Evolutionary conservation across 805 yeast species (phyloP).

Genomic region (Metschnikowia peoriensis): DNA sequence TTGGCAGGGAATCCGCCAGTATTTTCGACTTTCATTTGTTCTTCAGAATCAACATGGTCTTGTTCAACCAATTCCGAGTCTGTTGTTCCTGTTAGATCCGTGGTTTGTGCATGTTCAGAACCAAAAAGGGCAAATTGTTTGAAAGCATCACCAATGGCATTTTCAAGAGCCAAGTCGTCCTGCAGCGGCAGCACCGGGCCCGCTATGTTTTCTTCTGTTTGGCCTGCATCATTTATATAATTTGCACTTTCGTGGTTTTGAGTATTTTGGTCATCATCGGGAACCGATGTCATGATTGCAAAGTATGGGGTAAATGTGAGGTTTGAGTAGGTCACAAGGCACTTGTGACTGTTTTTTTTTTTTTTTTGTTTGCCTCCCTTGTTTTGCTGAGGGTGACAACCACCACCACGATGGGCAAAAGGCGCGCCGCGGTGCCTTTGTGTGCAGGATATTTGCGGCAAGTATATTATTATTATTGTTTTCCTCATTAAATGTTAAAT

Average conservation of each 20-base stretch:
- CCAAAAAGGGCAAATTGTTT: constrained; percentile 27
- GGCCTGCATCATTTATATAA: neutral
- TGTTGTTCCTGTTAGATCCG: neutral
- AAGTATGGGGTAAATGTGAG: constrained; percentile 4
- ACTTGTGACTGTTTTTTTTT: constrained; percentile 22
- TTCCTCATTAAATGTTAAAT: too few species aligned
- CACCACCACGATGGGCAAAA: neutral
- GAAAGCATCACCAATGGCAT: constrained; percentile 41
- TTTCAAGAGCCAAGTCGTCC: constrained; percentile 21
- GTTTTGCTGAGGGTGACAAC: neutral
- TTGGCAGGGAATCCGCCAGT: neutral
- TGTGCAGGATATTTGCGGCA: neutral
- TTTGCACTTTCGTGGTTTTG: constrained; percentile 5
- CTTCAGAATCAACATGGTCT: neutral
- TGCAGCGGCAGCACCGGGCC: neutral
- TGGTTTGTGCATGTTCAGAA: neutral
- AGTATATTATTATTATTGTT: too few species aligned
- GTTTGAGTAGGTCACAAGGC: constrained; percentile 19
- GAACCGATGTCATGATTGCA: constrained; percentile 9
- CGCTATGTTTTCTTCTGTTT: neutral
- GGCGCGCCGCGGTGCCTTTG: neutral
- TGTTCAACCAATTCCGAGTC: too few species aligned
- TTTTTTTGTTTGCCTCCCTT: neutral
- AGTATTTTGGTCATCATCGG: constrained; percentile 1
- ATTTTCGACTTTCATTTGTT: neutral